Evolutionary conservation across 2,329 filamentous ascomycete species (phyloP).

Genomic region (Beauveria varroae): DNA sequence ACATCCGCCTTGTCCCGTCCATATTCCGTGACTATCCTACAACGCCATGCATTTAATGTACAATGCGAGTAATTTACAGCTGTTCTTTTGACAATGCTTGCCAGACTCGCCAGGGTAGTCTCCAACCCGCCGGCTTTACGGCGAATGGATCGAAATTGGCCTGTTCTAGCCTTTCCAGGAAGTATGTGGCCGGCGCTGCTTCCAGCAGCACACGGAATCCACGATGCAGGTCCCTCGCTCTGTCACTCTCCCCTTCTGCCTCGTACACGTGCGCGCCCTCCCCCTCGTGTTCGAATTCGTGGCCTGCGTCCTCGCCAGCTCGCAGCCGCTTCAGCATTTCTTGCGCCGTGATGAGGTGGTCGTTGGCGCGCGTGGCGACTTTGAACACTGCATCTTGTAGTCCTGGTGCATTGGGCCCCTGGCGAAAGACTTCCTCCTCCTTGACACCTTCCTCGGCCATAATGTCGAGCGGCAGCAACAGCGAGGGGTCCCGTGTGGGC

Average conservation of each 20-base stretch:
- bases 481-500: constrained; percentile 36
- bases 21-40: constrained; percentile 19
- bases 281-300: constrained; percentile 81
- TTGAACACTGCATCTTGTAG: constrained; percentile 85
- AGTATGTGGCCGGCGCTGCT: constrained; percentile 68
- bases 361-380: constrained; percentile 88
- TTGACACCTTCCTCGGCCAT: constrained; percentile 76
- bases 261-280: constrained; percentile 60
- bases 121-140: constrained; percentile 61
- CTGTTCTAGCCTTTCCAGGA: constrained; percentile 69
- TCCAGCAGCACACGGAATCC: constrained; percentile 78
- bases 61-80: constrained; percentile 28
- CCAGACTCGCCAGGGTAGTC: constrained; percentile 70
- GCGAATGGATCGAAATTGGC: constrained; percentile 78
- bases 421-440: constrained; percentile 83
- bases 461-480: constrained; percentile 80
- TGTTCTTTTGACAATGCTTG: constrained; percentile 40
- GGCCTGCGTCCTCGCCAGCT: constrained; percentile 65
- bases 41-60: constrained; percentile 30
- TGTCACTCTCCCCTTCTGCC: constrained; percentile 26
- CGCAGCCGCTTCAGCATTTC: constrained; percentile 82
- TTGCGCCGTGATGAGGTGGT: constrained; percentile 87
- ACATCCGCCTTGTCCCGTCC: too few relatives aligned
- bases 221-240: constrained; percentile 39
- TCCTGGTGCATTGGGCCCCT: constrained; percentile 69